Base-by-base conservation (phyloP, 352 stramenopile genomes). In the Elongisporangium anandrum region DNA sequence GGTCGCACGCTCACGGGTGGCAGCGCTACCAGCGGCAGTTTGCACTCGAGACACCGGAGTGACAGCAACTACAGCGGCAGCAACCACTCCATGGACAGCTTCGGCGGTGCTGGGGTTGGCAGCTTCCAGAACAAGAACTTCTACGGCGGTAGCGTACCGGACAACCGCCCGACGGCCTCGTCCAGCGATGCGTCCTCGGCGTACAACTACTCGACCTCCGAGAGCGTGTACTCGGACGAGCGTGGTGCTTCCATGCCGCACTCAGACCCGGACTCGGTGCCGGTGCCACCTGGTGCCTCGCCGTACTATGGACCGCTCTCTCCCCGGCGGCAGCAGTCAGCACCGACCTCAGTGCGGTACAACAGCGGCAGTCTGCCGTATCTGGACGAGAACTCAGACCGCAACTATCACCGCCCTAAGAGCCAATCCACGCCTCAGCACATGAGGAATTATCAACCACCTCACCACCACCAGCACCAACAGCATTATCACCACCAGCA, bases 151-250 rank as follows among this genome's bases (percentile, higher is more conserved):
- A 57, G 48, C 1, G 22, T 54, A 3, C 54, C 59, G 19, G 47
- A 54, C 22, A 60, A 49, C 24, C 22, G 49, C 23, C 58, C 63
- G 16, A 57, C 41, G 12, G 26, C 24, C 17, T 57, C 56, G 0
- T 45, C 22, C 23, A 65, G 57, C 6, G 54, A 62, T 7, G n/a
- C n/a, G 22, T 52, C 58, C 1, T 69, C 63, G 1, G 48, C 54
- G 16, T 52, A 50, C 5, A 51, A 49, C 12, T 55, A 60, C 51
- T 57, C 61, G 26, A 24, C 48, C 12, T 57, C 55, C 3, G 39
- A 57, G 20, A 54, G 52, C 12, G 13, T 45, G 34, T 45, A 45
- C 34, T 45, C 58, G 4, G 15, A 26, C 17, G 38, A 13, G 26
- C 38, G 29, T 29, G 24, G 24, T 13, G 59, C 52, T 13, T 54